A percentile compares a stretch with the other conserved stretches of the same genome.
Evolutionary conservation across 768 basidiomycete genomes (phyloP).

Genomic region (Mycena haematopus): DNA sequence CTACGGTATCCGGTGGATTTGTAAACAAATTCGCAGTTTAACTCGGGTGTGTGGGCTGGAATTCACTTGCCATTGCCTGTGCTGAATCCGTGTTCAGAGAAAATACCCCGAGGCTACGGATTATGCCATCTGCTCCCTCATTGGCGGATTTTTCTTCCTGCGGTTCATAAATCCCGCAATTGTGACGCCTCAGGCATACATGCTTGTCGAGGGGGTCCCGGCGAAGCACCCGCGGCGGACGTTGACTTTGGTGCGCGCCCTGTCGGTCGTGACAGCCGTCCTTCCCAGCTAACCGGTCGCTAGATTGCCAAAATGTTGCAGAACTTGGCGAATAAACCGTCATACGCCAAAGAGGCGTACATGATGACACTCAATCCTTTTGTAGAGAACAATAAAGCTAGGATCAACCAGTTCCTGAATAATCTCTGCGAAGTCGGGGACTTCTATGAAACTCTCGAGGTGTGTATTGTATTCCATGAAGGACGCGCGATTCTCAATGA

Average conservation of each 20-base stretch:
- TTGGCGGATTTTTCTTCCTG: conserved; percentile 99
- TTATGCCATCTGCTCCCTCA: conserved; percentile 97
- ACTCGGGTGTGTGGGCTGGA: conserved; percentile 71
- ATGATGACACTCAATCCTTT: conserved; percentile 99
- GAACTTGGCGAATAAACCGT: conserved; percentile 98
- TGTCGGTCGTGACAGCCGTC: neutral
- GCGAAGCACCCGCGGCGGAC: conserved; percentile 98
- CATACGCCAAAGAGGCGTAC: conserved; percentile 96
- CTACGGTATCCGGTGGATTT: conserved; percentile 99
- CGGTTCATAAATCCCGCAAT: conserved; percentile 99
- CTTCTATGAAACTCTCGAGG: conserved; percentile 98
- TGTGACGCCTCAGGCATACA: conserved; percentile 98
- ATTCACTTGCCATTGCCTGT: neutral
- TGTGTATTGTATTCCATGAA: conserved; percentile 39
- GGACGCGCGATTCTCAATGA: neutral
- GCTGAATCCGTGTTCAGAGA: conserved; percentile 58
- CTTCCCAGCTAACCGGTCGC: conserved; percentile 14
- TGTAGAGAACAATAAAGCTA: conserved; percentile 97
- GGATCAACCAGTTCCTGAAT: conserved; percentile 98
- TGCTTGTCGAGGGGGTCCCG: conserved; percentile 97
- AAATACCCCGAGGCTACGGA: conserved; percentile 99
- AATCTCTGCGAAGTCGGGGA: conserved; percentile 98
- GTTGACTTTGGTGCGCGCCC: conserved; percentile 77
- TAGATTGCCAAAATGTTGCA: conserved; percentile 99
- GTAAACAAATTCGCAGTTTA: conserved; percentile 97